Evolutionary conservation across 768 basidiomycete species (phyloP).

Genomic region (Termitomyces bulborhizus): DNA sequence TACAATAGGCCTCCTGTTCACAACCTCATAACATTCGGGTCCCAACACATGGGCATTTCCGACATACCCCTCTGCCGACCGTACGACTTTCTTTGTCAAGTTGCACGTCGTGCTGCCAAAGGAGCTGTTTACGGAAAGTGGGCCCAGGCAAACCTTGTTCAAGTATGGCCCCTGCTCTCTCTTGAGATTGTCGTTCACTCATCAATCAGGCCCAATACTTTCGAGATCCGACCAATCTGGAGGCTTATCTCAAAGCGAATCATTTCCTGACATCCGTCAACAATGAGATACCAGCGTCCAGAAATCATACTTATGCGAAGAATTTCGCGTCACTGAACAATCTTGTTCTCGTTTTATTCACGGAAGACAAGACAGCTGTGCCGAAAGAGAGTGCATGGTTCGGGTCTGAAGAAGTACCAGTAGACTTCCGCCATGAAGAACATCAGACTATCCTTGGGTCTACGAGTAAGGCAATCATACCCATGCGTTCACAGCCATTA

Average conservation of each 20-base stretch:
- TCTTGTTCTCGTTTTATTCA: slow-evolving; percentile 71
- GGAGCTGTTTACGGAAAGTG: slow-evolving; percentile 65
- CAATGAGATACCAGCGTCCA: slow-evolving; percentile 55
- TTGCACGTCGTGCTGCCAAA: slow-evolving; percentile 56
- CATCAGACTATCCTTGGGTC: slow-evolving; percentile 10
- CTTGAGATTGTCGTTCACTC: not conserved
- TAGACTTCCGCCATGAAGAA: slow-evolving; percentile 20
- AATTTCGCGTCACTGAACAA: slow-evolving; percentile 58
- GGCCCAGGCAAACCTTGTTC: slow-evolving; percentile 72
- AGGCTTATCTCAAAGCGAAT: slow-evolving; percentile 52
- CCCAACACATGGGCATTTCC: slow-evolving; percentile 82
- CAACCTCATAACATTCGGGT: slow-evolving; percentile 84
- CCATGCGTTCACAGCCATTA: slow-evolving; percentile 67
- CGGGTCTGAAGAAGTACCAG: slow-evolving; percentile 54
- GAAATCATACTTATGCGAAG: slow-evolving; percentile 53
- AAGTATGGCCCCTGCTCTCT: slow-evolving; percentile 32
- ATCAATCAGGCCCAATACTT: slow-evolving; percentile 73
- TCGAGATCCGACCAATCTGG: slow-evolving; percentile 62
- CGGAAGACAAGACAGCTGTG: slow-evolving; percentile 67
- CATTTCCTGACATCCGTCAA: slow-evolving; percentile 73
- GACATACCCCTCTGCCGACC: slow-evolving; percentile 63
- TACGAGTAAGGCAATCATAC: slow-evolving; percentile 35
- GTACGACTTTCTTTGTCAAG: slow-evolving; percentile 63
- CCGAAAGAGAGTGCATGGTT: slow-evolving; percentile 89
- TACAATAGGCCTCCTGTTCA: slow-evolving; percentile 68